Conservation (phyloP, 2,329 filamentous ascomycete species). For the Cladosporium sphaerospermum region DNA sequence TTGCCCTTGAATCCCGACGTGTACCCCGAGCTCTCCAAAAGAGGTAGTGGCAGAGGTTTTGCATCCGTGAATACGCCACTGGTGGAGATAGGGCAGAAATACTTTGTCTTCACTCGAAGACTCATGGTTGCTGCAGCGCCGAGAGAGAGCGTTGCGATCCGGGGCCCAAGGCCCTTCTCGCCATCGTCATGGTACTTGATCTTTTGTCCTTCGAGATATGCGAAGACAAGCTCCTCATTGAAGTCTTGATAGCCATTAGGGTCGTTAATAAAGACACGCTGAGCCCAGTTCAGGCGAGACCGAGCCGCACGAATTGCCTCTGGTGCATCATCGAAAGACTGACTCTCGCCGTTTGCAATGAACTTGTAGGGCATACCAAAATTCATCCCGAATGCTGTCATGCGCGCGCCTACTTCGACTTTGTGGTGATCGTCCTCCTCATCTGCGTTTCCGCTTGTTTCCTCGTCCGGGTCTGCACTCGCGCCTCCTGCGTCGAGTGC, state of each 20-base stretch:
- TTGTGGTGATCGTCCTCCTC: background rate
- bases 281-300: slow-evolving; percentile 50
- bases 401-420: slow-evolving; percentile 22
- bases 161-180: slow-evolving; percentile 55
- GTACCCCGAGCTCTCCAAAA: background rate
- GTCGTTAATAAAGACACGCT: slow-evolving; percentile 33
- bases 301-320: slow-evolving; percentile 44
- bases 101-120: slow-evolving; percentile 51
- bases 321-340: slow-evolving; percentile 45
- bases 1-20: slow-evolving; percentile 13
- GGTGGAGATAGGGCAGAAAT: slow-evolving; percentile 35
- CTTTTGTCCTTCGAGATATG: slow-evolving; percentile 54
- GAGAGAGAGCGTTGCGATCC: slow-evolving; percentile 56
- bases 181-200: slow-evolving; percentile 65
- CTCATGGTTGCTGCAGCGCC: slow-evolving; percentile 54
- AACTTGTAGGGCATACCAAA: slow-evolving; percentile 62
- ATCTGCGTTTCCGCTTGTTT: background rate
- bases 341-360: slow-evolving; percentile 49
- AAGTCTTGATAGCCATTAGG: slow-evolving; percentile 38
- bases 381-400: slow-evolving; percentile 30
- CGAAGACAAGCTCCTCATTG: slow-evolving; percentile 59
- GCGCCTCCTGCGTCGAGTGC: background rate
- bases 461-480: background rate
- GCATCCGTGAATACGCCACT: slow-evolving; percentile 29
- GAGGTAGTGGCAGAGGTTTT: slow-evolving; percentile 18